These are phyloP conservation scores for Francoa sonchifolia DNA, from an alignment of 441 rosid species.

Conservation along the genomic window DNA sequence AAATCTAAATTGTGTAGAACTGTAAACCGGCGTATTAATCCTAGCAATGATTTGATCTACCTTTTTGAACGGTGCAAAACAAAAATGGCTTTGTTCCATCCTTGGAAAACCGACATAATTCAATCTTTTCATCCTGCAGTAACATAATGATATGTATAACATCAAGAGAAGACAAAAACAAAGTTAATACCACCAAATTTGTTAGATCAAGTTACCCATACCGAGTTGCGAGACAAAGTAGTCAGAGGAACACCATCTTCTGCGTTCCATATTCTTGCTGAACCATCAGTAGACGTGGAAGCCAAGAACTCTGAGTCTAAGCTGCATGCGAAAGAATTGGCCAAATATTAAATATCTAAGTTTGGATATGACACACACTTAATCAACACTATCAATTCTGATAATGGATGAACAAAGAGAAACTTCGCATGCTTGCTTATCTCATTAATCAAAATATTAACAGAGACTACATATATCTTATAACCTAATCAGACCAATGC, in stretches of 20 bases:
- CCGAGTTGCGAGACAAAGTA: conserved; percentile 62
- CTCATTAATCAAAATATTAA: background rate
- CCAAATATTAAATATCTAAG: no score
- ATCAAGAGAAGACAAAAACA: conserved; percentile 7
- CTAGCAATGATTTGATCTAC: no score
- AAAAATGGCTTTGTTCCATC: conserved; percentile 91
- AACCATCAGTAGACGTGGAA: conserved; percentile 82
- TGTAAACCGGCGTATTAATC: no score
- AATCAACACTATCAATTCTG: no score
- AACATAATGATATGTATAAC: background rate
- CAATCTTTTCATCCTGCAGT: conserved; percentile 71
- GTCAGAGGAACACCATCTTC: conserved; percentile 68
- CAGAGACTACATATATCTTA: no score
- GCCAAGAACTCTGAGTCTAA: conserved; percentile 88
- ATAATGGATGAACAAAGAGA: no score
- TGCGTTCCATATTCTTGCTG: conserved; percentile 93
- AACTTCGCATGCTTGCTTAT: no score
- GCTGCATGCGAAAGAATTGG: conserved; percentile 30
- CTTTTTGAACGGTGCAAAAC: conserved; percentile 71
- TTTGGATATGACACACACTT: no score
- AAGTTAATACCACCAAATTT: background rate
- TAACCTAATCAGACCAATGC: no score
- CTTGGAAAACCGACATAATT: conserved; percentile 75
- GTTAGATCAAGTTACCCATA: conserved; percentile 16
- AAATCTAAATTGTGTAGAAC: no score